Evolutionary conservation across 2,329 filamentous ascomycete genomes (phyloP), one percentile per base, ranked within the genome.

Genomic region (Metarhizium album): DNA sequence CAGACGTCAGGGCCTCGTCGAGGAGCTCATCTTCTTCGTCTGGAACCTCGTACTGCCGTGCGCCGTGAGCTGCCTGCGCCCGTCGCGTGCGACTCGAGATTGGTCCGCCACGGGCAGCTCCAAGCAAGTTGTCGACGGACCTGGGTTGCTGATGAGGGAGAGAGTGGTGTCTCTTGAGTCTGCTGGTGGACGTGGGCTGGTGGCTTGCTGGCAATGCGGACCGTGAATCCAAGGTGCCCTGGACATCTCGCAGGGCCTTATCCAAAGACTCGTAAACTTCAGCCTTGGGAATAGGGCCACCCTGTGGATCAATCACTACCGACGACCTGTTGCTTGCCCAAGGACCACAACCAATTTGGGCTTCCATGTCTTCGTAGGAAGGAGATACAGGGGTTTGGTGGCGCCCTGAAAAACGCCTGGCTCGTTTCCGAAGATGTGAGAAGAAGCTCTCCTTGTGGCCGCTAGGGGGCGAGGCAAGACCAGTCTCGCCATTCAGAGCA

Each of bases 401-500:
- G 52, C 91, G 84, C 45, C 93, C 93, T 24, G 93, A 98, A 54
- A 98, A 84, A 58, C 93, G 80, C 59, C 93, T 82, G 27, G 94
- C 93, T 48, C 91, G 84, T 70, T 98, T 98, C 51, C 93, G 82
- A 7, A 98, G 77, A 65, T 98, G 93, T 1, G 93, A 97, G 70
- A 98, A 98, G 74, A 98, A 98, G 67, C 93, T 89, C 67, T 98
- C 93, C 64, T 94, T 94, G 51, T 90, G 87, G 18, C 80, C 87
- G 60, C 79, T 84, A 0, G 84, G 82, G 3, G 90, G 88, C 5
- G 89, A 93, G 16, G 79, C 82, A 23, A 90, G 73, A 22, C 84
- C 86, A 33, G 78, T 79, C 60, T 85, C 83, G 49, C 90, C 93
- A 63, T 90, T 96, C 45, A 97, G 76, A 37, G 90, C 89, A 55